A percentile compares a stretch with the other conserved stretches of the same genome.
Evolutionary conservation across 805 yeast species (phyloP).

Genomic region (Maudiozyma turicensis): DNA sequence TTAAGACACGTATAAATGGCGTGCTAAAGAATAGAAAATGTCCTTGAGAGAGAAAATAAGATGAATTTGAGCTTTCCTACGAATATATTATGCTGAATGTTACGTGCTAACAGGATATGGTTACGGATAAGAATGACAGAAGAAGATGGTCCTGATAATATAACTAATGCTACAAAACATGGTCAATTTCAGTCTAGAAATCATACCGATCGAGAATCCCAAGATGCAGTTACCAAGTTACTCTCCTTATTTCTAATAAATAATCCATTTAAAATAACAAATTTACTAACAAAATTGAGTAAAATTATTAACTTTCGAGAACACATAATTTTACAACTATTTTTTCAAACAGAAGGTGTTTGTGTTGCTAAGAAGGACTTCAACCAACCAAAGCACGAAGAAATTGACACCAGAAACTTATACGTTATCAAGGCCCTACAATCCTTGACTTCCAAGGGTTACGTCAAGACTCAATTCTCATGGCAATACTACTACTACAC

Average conservation of each 20-base stretch:
- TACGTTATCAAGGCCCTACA: slow-evolving; percentile 98
- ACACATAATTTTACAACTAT: slow-evolving; percentile 2
- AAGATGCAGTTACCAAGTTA: too few relatives aligned
- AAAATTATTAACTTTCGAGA: background rate
- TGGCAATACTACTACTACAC: slow-evolving; percentile 99
- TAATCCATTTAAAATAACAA: background rate
- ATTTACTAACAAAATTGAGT: slow-evolving; percentile 18
- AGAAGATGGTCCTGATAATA: too few relatives aligned
- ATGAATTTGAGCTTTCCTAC: too few relatives aligned
- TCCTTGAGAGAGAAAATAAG: too few relatives aligned
- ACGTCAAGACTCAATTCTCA: slow-evolving; percentile 98
- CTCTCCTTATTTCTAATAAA: background rate
- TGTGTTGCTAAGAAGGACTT: slow-evolving; percentile 99
- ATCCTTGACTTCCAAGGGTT: slow-evolving; percentile 97
- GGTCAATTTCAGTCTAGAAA: too few relatives aligned
- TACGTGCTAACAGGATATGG: too few relatives aligned
- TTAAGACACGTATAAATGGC: too few relatives aligned
- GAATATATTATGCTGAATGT: too few relatives aligned
- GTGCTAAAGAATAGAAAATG: too few relatives aligned
- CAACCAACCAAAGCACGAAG: slow-evolving; percentile 96
- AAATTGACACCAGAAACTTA: slow-evolving; percentile 95
- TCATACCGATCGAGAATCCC: too few relatives aligned
- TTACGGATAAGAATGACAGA: too few relatives aligned
- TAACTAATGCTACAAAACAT: too few relatives aligned
- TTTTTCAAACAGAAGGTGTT: slow-evolving; percentile 74